Evolutionary conservation across 2,329 filamentous ascomycete genomes (phyloP).

Genomic region (Ilyonectria destructans): DNA sequence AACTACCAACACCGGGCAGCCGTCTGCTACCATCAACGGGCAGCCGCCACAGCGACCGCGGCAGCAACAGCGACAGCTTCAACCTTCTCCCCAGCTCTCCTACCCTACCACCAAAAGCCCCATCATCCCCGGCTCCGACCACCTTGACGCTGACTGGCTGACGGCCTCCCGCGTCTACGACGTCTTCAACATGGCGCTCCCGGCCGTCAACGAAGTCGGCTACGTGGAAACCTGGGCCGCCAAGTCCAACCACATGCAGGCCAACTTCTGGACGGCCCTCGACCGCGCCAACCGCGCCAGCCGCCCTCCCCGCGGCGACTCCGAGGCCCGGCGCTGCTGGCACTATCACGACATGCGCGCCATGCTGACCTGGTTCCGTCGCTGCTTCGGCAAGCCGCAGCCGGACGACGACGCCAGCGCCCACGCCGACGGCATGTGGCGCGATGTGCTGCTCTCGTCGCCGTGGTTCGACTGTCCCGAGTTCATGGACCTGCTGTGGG

Average conservation of each 20-base stretch:
- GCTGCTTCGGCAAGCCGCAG: constrained; percentile 38
- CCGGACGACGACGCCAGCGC: constrained; percentile 39
- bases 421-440: constrained; percentile 16
- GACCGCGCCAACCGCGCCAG: constrained; percentile 32
- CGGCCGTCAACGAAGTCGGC: neutral
- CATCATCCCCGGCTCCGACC: no score
- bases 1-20: no score
- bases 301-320: neutral
- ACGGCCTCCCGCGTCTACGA: neutral
- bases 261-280: constrained; percentile 48
- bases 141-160: constrained; percentile 8
- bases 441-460: no score
- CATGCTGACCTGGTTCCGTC: constrained; percentile 52
- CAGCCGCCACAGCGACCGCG: no score
- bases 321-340: constrained; percentile 26
- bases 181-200: neutral
- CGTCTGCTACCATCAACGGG: no score
- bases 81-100: no score
- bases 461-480: no score
- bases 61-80: no score
- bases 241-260: constrained; percentile 41
- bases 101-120: no score
- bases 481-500: no score
- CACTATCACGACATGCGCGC: constrained; percentile 46
- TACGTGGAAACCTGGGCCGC: neutral